Evolutionary conservation across 2,329 filamentous ascomycete species (phyloP).

Genomic region (Akanthomyces muscarius): DNA sequence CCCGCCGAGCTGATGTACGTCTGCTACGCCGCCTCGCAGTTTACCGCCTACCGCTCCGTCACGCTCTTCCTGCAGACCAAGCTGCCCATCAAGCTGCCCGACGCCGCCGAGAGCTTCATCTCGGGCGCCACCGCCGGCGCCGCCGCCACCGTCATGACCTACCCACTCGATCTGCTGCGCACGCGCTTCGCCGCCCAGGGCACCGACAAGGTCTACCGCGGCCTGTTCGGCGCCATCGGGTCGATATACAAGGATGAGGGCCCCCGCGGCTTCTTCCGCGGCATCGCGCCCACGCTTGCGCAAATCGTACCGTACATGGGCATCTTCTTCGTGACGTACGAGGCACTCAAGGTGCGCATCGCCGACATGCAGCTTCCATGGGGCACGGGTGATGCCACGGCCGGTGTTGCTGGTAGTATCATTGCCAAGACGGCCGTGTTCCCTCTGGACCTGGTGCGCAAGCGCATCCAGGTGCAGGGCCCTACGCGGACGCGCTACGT

Average conservation of each 20-base stretch:
- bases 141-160: slow-evolving; percentile 76
- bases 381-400: slow-evolving; percentile 77
- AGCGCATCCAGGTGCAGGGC: slow-evolving; percentile 91
- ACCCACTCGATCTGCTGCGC: slow-evolving; percentile 87
- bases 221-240: slow-evolving; percentile 62
- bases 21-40: slow-evolving; percentile 84
- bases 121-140: slow-evolving; percentile 80
- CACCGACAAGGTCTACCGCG: slow-evolving; percentile 69
- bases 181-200: slow-evolving; percentile 96
- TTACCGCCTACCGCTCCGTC: slow-evolving; percentile 77
- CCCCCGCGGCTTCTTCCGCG: slow-evolving; percentile 76
- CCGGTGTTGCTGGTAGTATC: slow-evolving; percentile 75
- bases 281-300: slow-evolving; percentile 71
- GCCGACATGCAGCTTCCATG: slow-evolving; percentile 56
- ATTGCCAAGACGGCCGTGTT: slow-evolving; percentile 87
- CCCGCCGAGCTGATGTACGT: slow-evolving; percentile 94
- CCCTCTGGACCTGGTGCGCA: slow-evolving; percentile 86
- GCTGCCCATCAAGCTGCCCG: slow-evolving; percentile 48
- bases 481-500: slow-evolving; percentile 76
- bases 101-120: slow-evolving; percentile 72
- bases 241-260: slow-evolving; percentile 78
- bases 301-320: slow-evolving; percentile 98
- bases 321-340: slow-evolving; percentile 88
- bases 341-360: slow-evolving; percentile 63
- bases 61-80: slow-evolving; percentile 62